Evolutionary conservation across 176 grass and related monocot species (phyloP).

Genomic region (Zea mays): DNA sequence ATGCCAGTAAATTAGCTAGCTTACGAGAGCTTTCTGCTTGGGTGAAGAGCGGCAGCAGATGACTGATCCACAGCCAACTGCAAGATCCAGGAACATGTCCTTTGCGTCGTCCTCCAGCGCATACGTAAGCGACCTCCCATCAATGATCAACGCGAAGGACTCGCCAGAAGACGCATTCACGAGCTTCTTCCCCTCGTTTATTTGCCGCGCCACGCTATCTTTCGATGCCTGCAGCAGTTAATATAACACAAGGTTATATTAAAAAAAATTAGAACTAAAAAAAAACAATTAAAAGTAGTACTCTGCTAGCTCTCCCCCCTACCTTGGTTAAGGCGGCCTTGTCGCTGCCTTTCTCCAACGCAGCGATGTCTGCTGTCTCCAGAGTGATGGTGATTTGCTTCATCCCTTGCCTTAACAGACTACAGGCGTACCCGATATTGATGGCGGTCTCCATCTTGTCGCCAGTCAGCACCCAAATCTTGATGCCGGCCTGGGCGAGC

Average conservation of each 20-base stretch:
- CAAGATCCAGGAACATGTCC: constrained; percentile 61
- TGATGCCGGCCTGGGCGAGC: constrained; percentile 95
- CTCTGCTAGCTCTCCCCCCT: neutral
- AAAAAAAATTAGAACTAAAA: too few species aligned
- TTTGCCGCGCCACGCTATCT: constrained; percentile 54
- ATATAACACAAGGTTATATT: too few species aligned
- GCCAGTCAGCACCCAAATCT: constrained; percentile 93
- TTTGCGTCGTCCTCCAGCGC: constrained; percentile 61
- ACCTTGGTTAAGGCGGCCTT: constrained; percentile 58
- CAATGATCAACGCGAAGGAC: constrained; percentile 80
- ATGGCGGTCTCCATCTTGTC: constrained; percentile 99
- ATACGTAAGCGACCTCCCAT: constrained; percentile 82
- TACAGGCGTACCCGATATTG: constrained; percentile 94
- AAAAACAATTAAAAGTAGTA: neutral
- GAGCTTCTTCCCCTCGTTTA: constrained; percentile 55
- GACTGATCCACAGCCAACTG: constrained; percentile 63
- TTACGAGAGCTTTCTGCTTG: constrained; percentile 94
- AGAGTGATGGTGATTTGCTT: constrained; percentile 86
- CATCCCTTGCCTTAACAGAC: constrained; percentile 90
- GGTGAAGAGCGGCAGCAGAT: constrained; percentile 95
- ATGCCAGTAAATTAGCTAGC: neutral
- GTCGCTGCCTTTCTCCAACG: constrained; percentile 64
- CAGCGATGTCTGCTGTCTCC: constrained; percentile 61
- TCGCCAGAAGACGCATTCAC: constrained; percentile 42
- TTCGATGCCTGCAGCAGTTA: constrained; percentile 49